These are phyloP conservation scores for Aspergillus caelatus DNA, from an alignment of 2,329 filamentous ascomycete species.

Conservation along the genomic window DNA sequence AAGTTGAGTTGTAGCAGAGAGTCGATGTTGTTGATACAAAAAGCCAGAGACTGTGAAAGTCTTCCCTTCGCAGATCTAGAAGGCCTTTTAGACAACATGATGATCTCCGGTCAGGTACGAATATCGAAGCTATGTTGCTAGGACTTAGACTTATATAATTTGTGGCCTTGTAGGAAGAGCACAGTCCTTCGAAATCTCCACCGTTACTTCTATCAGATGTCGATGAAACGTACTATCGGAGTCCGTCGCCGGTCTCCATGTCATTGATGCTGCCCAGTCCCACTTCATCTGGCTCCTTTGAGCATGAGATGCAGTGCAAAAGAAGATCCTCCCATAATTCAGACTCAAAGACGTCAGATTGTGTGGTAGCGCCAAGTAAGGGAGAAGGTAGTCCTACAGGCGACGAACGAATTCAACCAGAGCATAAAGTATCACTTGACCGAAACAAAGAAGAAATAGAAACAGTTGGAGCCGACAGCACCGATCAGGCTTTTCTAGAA, in stretches of 20 bases:
- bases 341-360: neutral
- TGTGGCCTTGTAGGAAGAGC: neutral
- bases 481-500: neutral
- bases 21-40: slow-evolving; percentile 29
- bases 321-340: neutral
- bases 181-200: neutral
- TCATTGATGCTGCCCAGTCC: slow-evolving; percentile 19
- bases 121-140: neutral
- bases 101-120: slow-evolving; percentile 22
- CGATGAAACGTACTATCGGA: slow-evolving; percentile 1
- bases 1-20: slow-evolving; percentile 30
- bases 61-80: slow-evolving; percentile 27
- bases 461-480: neutral
- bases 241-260: slow-evolving; percentile 2
- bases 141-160: neutral
- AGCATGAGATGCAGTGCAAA: neutral
- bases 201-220: slow-evolving; percentile 8
- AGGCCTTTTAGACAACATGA: slow-evolving; percentile 19
- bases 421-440: neutral
- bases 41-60: slow-evolving; percentile 29
- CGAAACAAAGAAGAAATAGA: neutral
- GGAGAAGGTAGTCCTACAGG: no score
- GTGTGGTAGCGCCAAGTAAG: no score
- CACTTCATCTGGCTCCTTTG: slow-evolving; percentile 3
- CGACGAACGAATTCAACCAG: neutral